Percentiles rank a stretch among this genome's conserved stretches.
Evolutionary conservation across 306 rosid genomes (phyloP).

Genomic region (Crotalaria pallida): DNA sequence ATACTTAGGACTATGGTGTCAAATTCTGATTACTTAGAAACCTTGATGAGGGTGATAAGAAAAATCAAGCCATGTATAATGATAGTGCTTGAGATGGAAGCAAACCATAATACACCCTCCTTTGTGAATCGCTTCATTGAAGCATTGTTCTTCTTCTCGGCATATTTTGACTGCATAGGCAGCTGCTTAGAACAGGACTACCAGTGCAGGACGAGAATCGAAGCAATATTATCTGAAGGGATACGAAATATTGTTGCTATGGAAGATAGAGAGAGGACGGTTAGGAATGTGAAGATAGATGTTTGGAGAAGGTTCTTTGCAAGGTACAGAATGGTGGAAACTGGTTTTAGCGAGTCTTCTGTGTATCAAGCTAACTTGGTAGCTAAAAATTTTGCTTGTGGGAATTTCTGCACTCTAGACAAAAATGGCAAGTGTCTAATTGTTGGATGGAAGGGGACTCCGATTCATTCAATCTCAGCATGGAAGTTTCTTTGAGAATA

Average conservation of each 20-base stretch:
- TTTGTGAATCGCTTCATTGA: slow-evolving; percentile 64
- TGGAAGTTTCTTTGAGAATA: slow-evolving; percentile 50
- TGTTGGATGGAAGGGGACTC: slow-evolving; percentile 65
- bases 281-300: slow-evolving; percentile 44
- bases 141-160: slow-evolving; percentile 41
- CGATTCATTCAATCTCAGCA: slow-evolving; percentile 49
- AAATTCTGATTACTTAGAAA: slow-evolving; percentile 48
- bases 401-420: slow-evolving; percentile 32
- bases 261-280: slow-evolving; percentile 42
- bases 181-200: slow-evolving; percentile 27
- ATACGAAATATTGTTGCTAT: slow-evolving; percentile 37
- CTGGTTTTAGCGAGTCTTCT: slow-evolving; percentile 43
- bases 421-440: slow-evolving; percentile 32
- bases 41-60: slow-evolving; percentile 49
- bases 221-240: slow-evolving; percentile 23
- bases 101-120: slow-evolving; percentile 40
- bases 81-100: slow-evolving; percentile 51
- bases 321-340: slow-evolving; percentile 44
- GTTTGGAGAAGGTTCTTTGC: slow-evolving; percentile 71
- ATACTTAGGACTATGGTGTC: slow-evolving; percentile 41
- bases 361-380: slow-evolving; percentile 47
- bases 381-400: slow-evolving; percentile 25
- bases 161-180: slow-evolving; percentile 44
- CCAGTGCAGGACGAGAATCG: slow-evolving; percentile 24
- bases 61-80: slow-evolving; percentile 40